phyloP scores from a whole-genome alignment of 352 stramenopile species.

The Discostella stelligera region DNA sequence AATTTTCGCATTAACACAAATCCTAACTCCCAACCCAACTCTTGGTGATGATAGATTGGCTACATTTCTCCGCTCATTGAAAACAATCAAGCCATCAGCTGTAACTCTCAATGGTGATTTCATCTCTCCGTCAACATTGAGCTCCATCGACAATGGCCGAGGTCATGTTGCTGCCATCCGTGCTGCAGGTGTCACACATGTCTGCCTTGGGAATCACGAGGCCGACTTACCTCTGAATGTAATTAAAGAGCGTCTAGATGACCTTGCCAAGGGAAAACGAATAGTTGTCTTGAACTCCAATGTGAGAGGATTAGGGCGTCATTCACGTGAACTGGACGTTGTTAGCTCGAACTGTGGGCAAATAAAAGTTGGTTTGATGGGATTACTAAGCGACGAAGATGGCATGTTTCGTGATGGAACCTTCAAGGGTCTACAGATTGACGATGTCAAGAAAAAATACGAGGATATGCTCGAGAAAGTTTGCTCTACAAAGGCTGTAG shows the following conservation, averaged over 20 bases:
- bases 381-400: conserved; percentile 64
- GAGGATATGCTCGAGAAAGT: conserved; percentile 20
- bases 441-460: conserved; percentile 52
- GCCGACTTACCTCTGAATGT: conserved; percentile 59
- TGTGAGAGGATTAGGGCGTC: conserved; percentile 35
- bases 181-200: conserved; percentile 59
- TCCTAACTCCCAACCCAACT: background rate
- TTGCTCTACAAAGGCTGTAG: conserved; percentile 7
- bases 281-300: conserved; percentile 68
- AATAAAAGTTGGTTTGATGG: conserved; percentile 61
- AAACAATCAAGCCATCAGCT: conserved; percentile 20
- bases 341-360: conserved; percentile 46
- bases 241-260: conserved; percentile 50
- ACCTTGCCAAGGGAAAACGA: conserved; percentile 35
- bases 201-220: conserved; percentile 79
- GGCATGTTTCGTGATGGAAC: conserved; percentile 68
- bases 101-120: conserved; percentile 69
- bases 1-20: conserved; percentile 8
- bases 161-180: conserved; percentile 62
- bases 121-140: conserved; percentile 62
- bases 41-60: conserved; percentile 22
- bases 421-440: conserved; percentile 67
- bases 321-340: conserved; percentile 48
- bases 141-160: conserved; percentile 61
- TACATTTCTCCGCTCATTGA: conserved; percentile 24